These are phyloP conservation scores for Erucastrum elatum DNA, from an alignment of 345 rosid species.

Conservation along the genomic window DNA sequence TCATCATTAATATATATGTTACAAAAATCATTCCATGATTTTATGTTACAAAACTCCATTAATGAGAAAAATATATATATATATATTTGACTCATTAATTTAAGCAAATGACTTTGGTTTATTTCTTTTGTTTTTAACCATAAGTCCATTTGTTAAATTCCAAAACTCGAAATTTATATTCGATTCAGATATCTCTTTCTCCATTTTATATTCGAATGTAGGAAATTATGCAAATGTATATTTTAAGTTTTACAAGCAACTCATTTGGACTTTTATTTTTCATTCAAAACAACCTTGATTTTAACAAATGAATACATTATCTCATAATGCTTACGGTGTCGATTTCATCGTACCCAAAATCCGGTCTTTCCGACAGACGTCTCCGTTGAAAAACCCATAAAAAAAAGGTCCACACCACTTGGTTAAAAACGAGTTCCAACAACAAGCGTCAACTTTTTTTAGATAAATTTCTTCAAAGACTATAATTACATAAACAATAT, in stretches of 20 bases:
- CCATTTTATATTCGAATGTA: not conserved
- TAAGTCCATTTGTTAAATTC: not conserved
- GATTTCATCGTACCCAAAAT: not conserved
- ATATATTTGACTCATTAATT: not conserved
- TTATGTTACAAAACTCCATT: not conserved
- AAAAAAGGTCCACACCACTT: no score
- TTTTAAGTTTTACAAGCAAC: not conserved
- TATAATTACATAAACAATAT: not conserved
- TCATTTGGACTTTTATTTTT: not conserved
- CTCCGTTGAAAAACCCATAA: not conserved
- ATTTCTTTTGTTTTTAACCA: not conserved
- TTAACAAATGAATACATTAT: not conserved
- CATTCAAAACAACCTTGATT: not conserved
- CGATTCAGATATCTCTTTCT: not conserved
- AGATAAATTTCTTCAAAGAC: not conserved
- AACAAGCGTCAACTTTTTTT: constrained; percentile 4
- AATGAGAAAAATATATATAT: not conserved
- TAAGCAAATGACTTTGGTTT: not conserved
- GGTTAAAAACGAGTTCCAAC: no score
- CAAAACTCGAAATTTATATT: not conserved
- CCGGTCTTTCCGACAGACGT: not conserved
- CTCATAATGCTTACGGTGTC: not conserved
- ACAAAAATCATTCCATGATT: not conserved
- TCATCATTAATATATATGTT: no score
- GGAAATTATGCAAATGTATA: not conserved